Base-by-base conservation (phyloP, 2,329 filamentous ascomycete species). In the Juglanconis juglandina region DNA sequence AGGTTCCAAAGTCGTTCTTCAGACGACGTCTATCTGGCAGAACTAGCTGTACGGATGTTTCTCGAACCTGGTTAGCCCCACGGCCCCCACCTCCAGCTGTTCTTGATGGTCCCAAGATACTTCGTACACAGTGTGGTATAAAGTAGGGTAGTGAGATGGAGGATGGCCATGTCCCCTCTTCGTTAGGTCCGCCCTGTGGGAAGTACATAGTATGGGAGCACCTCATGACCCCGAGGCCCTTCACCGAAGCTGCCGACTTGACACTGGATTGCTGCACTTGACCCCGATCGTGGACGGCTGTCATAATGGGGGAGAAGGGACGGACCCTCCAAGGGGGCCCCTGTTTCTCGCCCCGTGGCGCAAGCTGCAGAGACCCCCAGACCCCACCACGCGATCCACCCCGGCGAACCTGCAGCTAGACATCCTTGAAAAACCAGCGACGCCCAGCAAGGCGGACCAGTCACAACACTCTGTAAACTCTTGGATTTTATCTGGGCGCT, bases 391-490 rank as follows among this genome's bases (percentile, higher is more conserved):
- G 14, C 41, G 56, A 49, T 50, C 50, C 58, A 56, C 58, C 51
- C 37, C 46, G 3, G 33, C 48, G n/a, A 56, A 44, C 44, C 49
- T 56, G 58, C 52, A 60, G 46, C 52, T 51, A 60, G 54, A 53
- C 46, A 51, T 55, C 51, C 44, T 59, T 55, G 57, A 34, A 46
- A 49, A 33, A 33, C 50, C 11, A 59, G 24, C 24, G 42, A 48
- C 56, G 56, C 50, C 39, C 39, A 42, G 39, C 39, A 42, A 42
- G 39, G 24, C 42, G 44, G 35, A 33, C 35, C n/a, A 51, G 52
- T 46, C 52, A 24, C 48, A 48, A 34, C 41, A 13, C 46, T 53
- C 46, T 56, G 54, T 46, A 42, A 11, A 47, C 24, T 17, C 3
- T 11, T 37, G 24, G 24, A 24, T 24, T 11, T 53, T 39, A 11